Base-by-base conservation (phyloP, 2,329 filamentous ascomycete genomes). In the Trichoderma gracile region DNA sequence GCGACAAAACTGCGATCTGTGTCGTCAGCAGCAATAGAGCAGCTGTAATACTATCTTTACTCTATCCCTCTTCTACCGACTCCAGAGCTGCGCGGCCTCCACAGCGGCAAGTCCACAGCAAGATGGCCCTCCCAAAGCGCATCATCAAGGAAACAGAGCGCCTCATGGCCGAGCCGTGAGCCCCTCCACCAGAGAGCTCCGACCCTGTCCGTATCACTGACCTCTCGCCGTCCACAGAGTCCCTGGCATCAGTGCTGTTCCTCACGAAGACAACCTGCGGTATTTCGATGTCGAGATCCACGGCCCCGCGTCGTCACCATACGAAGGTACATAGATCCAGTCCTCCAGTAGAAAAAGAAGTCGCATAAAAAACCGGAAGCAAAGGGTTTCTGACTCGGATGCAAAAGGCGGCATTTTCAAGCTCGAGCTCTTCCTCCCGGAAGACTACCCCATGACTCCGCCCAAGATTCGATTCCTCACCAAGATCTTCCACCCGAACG, bases 61-160 rank as follows among this genome's bases (percentile, higher is more conserved):
- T 52, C 27, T 23, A 21, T 49, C 17, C 14, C 19, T 9, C 15
- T 21, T 30, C 14, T n/a, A 33, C 15, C 38, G 33, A n/a, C 3
- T n/a, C 10, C 17, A n/a, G 17, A 52, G 14, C 23, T 58, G 15
- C 42, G 27, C 25, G 15, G 19, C 19, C 14, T 7, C 25, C 19
- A 19, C 12, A 42, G 23, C 49, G 33, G 2, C 25, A 42, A 54
- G 14, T 33, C 21, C 21, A 33, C 54, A 1, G 14, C 60, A 64
- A 54, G 53, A 87, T 87, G 91, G 88, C 92, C 68, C 83, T 99
- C 69, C 94, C 95, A 38, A 99, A 99, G 84, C 86, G 95, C 75
- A 99, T 99, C 74, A 86, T 98, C 75, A 99, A 99, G 81, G 96
- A 99, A 86, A 99, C 95, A 21, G 94, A 99, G 81, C 89, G 95